Conservation (phyloP, 129 eudicot genomes). For the Flaveria bidentis region DNA sequence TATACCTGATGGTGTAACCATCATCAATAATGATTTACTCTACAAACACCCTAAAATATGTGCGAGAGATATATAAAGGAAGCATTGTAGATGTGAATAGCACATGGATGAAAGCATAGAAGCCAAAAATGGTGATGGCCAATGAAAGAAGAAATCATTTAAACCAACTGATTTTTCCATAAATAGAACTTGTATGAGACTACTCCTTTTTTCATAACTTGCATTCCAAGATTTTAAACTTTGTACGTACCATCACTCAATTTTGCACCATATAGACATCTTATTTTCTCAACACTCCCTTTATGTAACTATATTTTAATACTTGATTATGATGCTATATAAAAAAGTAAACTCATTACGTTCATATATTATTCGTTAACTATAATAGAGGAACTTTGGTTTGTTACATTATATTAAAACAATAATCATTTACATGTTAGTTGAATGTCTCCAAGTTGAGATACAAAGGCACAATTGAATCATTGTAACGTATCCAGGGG, state of each 20-base stretch:
- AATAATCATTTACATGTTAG: slow-evolving; percentile 9
- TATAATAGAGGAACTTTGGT: not conserved
- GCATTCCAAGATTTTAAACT: slow-evolving; percentile 29
- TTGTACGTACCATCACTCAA: slow-evolving; percentile 31
- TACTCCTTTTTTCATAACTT: slow-evolving; percentile 30
- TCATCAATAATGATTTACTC: too few species aligned
- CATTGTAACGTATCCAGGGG: too few species aligned
- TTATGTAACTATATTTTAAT: not conserved
- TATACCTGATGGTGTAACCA: too few species aligned
- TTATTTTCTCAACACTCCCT: slow-evolving; percentile 1
- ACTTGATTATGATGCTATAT: not conserved
- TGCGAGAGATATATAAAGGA: not conserved
- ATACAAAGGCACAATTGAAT: slow-evolving; percentile 14
- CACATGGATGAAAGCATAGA: slow-evolving; percentile 29
- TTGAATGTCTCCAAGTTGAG: slow-evolving; percentile 14
- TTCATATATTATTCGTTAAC: not conserved
- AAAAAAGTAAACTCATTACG: not conserved
- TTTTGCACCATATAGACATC: slow-evolving; percentile 26
- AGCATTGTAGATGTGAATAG: slow-evolving; percentile 4
- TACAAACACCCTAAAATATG: too few species aligned
- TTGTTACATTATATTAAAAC: not conserved
- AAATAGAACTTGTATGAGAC: slow-evolving; percentile 38
- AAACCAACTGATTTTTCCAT: slow-evolving; percentile 15
- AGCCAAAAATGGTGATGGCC: slow-evolving; percentile 28
- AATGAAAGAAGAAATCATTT: slow-evolving; percentile 30